phyloP scores from a whole-genome alignment of 805 yeast species.

The Candida hispaniensis region DNA sequence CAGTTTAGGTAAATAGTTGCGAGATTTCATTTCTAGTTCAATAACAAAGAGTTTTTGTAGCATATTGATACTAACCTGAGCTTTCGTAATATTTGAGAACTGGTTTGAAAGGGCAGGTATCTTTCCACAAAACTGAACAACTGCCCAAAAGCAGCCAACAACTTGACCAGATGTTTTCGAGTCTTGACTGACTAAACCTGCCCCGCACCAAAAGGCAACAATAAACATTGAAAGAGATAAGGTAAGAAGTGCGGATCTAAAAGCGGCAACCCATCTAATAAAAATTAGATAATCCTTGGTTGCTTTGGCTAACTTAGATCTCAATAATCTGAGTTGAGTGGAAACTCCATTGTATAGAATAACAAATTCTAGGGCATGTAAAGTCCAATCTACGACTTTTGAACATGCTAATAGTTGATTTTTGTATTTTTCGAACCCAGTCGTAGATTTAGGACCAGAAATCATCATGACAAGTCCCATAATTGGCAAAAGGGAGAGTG shows the following conservation, averaged over 20 bases:
- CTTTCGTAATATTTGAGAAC: slow-evolving; percentile 55
- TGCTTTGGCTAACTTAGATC: slow-evolving; percentile 29
- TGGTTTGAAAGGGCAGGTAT: slow-evolving; percentile 47
- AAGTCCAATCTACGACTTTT: slow-evolving; percentile 57
- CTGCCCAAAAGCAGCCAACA: slow-evolving; percentile 73
- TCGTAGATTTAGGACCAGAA: slow-evolving; percentile 43
- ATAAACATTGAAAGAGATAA: slow-evolving; percentile 67
- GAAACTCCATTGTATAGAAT: slow-evolving; percentile 48
- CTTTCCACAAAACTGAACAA: slow-evolving; percentile 58
- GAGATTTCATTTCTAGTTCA: background rate
- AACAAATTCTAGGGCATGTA: slow-evolving; percentile 49
- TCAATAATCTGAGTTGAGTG: slow-evolving; percentile 40
- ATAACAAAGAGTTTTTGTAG: too few relatives aligned
- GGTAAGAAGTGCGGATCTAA: slow-evolving; percentile 45
- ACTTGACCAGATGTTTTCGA: slow-evolving; percentile 50
- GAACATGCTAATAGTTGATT: slow-evolving; percentile 44
- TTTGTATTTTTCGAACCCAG: slow-evolving; percentile 48
- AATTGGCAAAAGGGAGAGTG: slow-evolving; percentile 65
- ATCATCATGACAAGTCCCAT: slow-evolving; percentile 40
- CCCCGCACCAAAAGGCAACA: slow-evolving; percentile 90
- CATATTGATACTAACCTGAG: slow-evolving; percentile 47
- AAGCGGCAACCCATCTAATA: slow-evolving; percentile 39
- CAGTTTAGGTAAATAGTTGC: slow-evolving; percentile 3
- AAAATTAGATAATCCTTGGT: slow-evolving; percentile 36
- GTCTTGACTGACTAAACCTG: slow-evolving; percentile 45